phyloP scores from a whole-genome alignment of 2,329 filamentous ascomycete species.

The Paecilomyces formosus region DNA sequence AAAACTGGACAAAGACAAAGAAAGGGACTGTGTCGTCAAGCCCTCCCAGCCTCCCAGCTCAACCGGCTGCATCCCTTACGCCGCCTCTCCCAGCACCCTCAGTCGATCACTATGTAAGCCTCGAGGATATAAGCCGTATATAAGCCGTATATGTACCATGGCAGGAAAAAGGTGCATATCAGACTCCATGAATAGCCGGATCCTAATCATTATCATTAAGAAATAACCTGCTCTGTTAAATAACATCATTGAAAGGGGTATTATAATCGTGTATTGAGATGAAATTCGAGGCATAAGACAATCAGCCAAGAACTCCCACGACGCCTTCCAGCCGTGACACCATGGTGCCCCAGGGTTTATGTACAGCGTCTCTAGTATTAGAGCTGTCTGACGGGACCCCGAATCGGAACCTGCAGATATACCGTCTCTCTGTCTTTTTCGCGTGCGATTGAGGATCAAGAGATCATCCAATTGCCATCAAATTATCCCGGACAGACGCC shows the following conservation, averaged over 20 bases:
- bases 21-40: not conserved
- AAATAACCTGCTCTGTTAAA: not conserved
- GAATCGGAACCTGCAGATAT: not conserved
- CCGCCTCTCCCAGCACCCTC: not conserved
- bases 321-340: not conserved
- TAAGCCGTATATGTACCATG: not conserved
- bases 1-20: not conserved
- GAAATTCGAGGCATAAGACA: not conserved
- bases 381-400: not conserved
- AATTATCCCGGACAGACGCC: not conserved
- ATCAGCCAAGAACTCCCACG: not conserved
- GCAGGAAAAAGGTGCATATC: not conserved
- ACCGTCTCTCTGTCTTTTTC: not conserved
- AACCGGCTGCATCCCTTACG: not conserved
- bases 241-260: not conserved
- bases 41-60: not conserved
- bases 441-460: not conserved
- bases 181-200: not conserved
- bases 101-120: not conserved
- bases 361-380: not conserved
- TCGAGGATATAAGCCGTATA: not conserved
- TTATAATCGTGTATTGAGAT: not conserved
- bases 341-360: not conserved
- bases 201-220: not conserved
- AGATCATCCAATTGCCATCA: not conserved